phyloP scores from a whole-genome alignment of 441 rosid species.

The Francoa sonchifolia region DNA sequence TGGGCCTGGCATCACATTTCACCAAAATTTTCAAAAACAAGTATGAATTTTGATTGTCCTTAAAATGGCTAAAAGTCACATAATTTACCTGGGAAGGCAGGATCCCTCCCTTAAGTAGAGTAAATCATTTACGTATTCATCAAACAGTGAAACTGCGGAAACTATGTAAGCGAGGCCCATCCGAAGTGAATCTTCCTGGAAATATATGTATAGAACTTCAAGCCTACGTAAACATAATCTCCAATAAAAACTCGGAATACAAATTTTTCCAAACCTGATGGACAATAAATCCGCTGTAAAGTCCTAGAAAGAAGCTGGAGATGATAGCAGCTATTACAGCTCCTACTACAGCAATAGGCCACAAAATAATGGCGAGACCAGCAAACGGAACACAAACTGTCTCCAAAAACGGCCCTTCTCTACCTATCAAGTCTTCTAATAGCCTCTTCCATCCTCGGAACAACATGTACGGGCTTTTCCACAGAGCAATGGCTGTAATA shows the following conservation, averaged over 20 bases:
- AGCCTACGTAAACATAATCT: too few relatives aligned
- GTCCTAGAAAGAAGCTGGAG: slow-evolving; percentile 57
- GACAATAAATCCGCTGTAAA: slow-evolving; percentile 60
- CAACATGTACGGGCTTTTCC: slow-evolving; percentile 80
- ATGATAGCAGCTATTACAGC: slow-evolving; percentile 43
- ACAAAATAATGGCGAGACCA: slow-evolving; percentile 59
- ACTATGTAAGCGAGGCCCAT: slow-evolving; percentile 59
- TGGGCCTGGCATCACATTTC: slow-evolving; percentile 71
- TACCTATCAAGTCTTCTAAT: slow-evolving; percentile 71
- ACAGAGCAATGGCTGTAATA: slow-evolving; percentile 52
- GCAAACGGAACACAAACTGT: slow-evolving; percentile 87
- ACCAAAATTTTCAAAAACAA: not conserved
- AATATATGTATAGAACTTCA: slow-evolving; percentile 14
- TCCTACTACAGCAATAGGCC: slow-evolving; percentile 80
- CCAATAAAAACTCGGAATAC: too few relatives aligned
- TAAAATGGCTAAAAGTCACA: not conserved
- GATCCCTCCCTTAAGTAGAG: slow-evolving; percentile 79
- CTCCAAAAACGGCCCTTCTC: slow-evolving; percentile 88
- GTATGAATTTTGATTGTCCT: not conserved
- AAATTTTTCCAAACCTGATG: slow-evolving; percentile 44
- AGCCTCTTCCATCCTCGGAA: slow-evolving; percentile 82
- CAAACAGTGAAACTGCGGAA: slow-evolving; percentile 55
- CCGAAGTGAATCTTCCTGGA: slow-evolving; percentile 59
- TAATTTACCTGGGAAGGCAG: slow-evolving; percentile 52
- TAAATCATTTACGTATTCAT: slow-evolving; percentile 72